These are phyloP conservation scores for Angophora floribunda DNA, from an alignment of 345 rosid genomes.

Conservation along the genomic window DNA sequence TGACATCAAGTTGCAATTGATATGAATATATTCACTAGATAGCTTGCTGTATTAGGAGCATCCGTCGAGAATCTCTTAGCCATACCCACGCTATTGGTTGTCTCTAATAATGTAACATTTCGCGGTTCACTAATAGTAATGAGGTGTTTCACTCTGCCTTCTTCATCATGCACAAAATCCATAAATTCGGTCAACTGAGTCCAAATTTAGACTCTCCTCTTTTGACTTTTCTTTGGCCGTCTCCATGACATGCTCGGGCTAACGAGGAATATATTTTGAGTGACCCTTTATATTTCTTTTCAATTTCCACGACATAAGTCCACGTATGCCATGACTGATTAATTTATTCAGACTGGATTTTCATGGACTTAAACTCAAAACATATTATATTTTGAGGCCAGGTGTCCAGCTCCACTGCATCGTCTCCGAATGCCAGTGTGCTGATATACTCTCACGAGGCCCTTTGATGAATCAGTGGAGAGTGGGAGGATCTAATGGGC, in stretches of 20 bases:
- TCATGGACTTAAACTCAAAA: neutral
- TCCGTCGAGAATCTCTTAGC: neutral
- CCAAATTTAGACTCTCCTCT: neutral
- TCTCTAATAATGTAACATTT: neutral
- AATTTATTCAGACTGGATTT: no score
- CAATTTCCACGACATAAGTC: neutral
- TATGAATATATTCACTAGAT: neutral
- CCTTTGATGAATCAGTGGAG: neutral
- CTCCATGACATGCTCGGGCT: neutral
- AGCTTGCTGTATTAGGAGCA: neutral
- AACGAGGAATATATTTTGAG: neutral
- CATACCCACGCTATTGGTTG: neutral
- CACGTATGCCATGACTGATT: neutral
- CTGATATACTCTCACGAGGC: neutral
- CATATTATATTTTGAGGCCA: conserved; percentile 8
- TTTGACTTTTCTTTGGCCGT: neutral
- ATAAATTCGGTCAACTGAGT: neutral
- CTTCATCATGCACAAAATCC: neutral
- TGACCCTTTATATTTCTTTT: neutral
- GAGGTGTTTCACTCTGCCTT: neutral
- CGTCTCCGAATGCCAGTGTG: conserved; percentile 17
- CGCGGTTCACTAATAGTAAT: rapidly evolving
- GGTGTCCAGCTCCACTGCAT: conserved; percentile 5
- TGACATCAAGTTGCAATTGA: neutral
- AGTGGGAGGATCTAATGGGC: neutral